phyloP scores from a whole-genome alignment of 2,329 filamentous ascomycete genomes.

The Lasiodiplodia citricola region DNA sequence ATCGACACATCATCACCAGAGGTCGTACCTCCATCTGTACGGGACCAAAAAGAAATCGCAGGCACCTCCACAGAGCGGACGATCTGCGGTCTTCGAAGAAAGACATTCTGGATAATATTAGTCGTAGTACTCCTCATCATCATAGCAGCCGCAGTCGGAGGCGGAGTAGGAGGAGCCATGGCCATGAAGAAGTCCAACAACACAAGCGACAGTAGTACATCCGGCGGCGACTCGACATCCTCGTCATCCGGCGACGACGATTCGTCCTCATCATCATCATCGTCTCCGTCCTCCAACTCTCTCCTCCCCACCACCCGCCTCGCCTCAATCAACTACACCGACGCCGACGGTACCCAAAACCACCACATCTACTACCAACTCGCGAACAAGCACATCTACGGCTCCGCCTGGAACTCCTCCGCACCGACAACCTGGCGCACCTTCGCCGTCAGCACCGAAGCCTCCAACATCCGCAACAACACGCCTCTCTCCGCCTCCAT shows the following conservation, averaged over 20 bases:
- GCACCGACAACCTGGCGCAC: not conserved
- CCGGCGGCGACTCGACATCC: not conserved
- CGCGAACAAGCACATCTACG: not conserved
- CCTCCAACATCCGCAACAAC: not conserved
- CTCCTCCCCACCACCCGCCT: conserved; percentile 4
- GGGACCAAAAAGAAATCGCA: not conserved
- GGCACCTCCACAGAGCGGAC: not conserved
- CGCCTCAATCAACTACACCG: conserved; percentile 10
- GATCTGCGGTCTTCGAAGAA: conserved; percentile 2
- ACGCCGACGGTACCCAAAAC: not conserved
- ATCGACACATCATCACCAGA: not conserved
- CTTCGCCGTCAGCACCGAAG: not conserved
- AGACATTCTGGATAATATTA: not conserved
- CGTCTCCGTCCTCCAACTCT: not conserved
- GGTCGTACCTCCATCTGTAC: not conserved
- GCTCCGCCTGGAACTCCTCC: conserved; percentile 10
- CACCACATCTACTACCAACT: conserved; percentile 18
- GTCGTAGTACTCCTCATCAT: not conserved
- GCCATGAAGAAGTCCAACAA: not conserved
- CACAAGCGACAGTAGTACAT: not conserved
- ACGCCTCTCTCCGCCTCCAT: not conserved
- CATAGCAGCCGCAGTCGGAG: conserved; percentile 5
- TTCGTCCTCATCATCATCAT: not conserved
- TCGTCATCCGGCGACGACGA: not conserved
- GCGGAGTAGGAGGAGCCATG: not conserved